Conservation (phyloP, 2,329 filamentous ascomycete genomes). For the Didymellaceae sp. region DNA sequence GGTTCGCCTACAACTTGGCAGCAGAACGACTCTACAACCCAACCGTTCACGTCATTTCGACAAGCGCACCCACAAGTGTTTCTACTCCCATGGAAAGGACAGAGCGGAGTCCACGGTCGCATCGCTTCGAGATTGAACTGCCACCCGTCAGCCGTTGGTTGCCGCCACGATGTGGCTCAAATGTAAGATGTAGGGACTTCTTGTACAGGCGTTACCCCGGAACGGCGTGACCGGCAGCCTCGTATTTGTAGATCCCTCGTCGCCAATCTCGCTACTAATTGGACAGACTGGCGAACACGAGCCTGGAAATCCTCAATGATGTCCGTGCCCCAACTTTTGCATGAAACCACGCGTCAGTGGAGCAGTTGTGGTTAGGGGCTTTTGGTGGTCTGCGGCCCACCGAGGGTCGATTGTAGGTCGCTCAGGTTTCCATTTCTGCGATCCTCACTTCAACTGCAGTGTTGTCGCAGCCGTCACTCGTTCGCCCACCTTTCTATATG, state of each 20-base stretch:
- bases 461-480: conserved; percentile 6
- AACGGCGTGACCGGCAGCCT: conserved; percentile 1
- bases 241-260: conserved; percentile 8
- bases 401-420: conserved; percentile 2
- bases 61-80: too few species aligned
- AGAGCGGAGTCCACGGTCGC: too few species aligned
- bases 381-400: conserved; percentile 5
- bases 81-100: too few species aligned
- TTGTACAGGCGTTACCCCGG: conserved; percentile 4
- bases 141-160: neutral
- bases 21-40: too few species aligned
- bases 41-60: too few species aligned
- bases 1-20: too few species aligned
- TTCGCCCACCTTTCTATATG: conserved; percentile 4
- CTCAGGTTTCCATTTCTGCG: conserved; percentile 4
- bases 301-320: neutral
- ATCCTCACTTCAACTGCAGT: conserved; percentile 5
- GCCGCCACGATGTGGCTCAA: conserved; percentile 1
- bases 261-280: neutral
- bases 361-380: conserved; percentile 2
- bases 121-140: too few species aligned
- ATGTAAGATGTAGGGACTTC: neutral
- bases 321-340: conserved; percentile 3
- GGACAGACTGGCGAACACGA: conserved; percentile 7
- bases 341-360: conserved; percentile 15